Evolutionary conservation across 164 flowering plant genomes (phyloP).

Genomic region (Warburgia ugandensis): DNA sequence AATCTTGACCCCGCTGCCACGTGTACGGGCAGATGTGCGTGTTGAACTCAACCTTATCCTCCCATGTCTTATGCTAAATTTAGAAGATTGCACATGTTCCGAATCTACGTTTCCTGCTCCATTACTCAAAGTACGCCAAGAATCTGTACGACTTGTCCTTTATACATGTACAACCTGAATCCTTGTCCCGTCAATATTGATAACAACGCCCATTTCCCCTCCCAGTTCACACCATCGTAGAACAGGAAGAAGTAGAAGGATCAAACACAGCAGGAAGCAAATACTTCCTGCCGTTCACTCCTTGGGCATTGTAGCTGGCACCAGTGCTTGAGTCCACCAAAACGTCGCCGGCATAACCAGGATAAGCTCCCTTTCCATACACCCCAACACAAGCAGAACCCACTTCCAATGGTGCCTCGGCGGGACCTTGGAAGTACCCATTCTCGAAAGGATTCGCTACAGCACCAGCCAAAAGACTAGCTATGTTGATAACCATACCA

Average conservation of each 20-base stretch:
- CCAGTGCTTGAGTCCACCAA: slow-evolving; percentile 17
- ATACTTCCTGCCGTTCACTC: slow-evolving; percentile 19
- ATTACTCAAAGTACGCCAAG: no score
- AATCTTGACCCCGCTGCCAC: no score
- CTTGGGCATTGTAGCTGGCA: slow-evolving; percentile 27
- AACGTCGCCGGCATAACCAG: slow-evolving; percentile 24
- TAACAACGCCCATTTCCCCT: no score
- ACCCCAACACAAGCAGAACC: slow-evolving; percentile 20
- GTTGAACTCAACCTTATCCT: no score
- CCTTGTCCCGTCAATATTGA: no score
- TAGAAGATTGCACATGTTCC: no score
- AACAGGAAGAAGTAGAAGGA: slow-evolving; percentile 26
- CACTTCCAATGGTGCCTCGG: slow-evolving; percentile 17
- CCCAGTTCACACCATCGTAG: slow-evolving; percentile 20
- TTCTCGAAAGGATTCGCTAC: slow-evolving; percentile 20
- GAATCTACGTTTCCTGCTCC: no score
- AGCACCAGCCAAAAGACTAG: slow-evolving; percentile 18
- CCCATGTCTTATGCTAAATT: no score
- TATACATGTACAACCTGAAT: not conserved
- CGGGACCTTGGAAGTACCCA: slow-evolving; percentile 16
- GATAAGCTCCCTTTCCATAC: slow-evolving; percentile 26
- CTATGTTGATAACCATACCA: slow-evolving; percentile 22
- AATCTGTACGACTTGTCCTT: no score
- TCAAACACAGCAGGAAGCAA: slow-evolving; percentile 18
- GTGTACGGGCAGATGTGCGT: no score